Evolutionary conservation across 1,284 basidiomycete species (phyloP).

Genomic region (Ceratobasidium sp.): DNA sequence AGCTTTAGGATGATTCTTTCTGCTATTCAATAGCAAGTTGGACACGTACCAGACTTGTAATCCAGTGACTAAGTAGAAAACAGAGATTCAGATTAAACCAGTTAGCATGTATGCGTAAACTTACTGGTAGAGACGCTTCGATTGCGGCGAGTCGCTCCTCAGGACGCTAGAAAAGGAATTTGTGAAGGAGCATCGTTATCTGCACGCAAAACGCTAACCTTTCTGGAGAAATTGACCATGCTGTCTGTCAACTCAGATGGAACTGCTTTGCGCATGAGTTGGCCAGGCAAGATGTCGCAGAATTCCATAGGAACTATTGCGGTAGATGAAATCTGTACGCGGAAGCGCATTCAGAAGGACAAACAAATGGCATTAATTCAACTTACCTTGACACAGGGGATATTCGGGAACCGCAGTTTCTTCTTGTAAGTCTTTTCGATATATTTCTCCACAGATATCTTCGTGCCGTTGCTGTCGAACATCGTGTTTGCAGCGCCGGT

Average conservation of each 20-base stretch:
- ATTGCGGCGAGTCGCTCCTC: slow-evolving; percentile 42
- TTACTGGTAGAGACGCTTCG: slow-evolving; percentile 33
- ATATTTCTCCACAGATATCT: slow-evolving; percentile 42
- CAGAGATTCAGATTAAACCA: background rate
- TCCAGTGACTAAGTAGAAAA: background rate
- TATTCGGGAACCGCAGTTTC: slow-evolving; percentile 23
- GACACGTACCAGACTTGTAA: slow-evolving; percentile 31
- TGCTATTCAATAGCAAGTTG: background rate
- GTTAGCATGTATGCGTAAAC: background rate
- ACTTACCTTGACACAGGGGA: slow-evolving; percentile 42
- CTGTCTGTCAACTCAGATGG: slow-evolving; percentile 72
- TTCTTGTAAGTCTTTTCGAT: slow-evolving; percentile 35
- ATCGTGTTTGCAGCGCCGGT: slow-evolving; percentile 62
- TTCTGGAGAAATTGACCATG: slow-evolving; percentile 72
- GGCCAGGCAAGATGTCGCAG: slow-evolving; percentile 71
- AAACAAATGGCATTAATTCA: background rate
- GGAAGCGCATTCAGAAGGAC: background rate
- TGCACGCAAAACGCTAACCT: background rate
- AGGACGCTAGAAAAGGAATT: slow-evolving; percentile 23
- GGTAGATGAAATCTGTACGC: slow-evolving; percentile 20
- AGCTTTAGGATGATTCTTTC: background rate
- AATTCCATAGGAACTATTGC: slow-evolving; percentile 68
- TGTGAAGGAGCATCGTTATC: background rate
- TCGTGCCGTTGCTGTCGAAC: slow-evolving; percentile 58
- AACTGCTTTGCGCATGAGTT: slow-evolving; percentile 78